A percentile compares a stretch with the other conserved stretches of the same genome.
phyloP scores from a whole-genome alignment of 371 early-diverging fungal species.

The Funneliformis caledonium region DNA sequence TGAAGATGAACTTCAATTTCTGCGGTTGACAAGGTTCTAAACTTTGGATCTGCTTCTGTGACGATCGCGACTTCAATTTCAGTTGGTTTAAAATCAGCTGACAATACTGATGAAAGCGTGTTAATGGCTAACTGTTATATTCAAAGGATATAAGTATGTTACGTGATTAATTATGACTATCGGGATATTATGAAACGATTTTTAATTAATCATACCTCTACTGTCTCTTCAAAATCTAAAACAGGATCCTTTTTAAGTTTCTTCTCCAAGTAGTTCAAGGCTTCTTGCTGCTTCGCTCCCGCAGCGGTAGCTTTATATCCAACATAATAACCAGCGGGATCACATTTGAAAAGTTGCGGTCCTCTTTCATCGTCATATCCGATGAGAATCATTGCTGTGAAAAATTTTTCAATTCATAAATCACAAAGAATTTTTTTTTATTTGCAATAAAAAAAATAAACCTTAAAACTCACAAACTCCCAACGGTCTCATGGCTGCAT shows the following conservation, averaged over 20 bases:
- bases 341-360: constrained; percentile 95
- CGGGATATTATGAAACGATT: neutral
- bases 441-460: neutral
- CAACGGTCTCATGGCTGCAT: constrained; percentile 97
- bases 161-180: neutral
- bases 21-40: constrained; percentile 77
- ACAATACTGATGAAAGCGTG: constrained; percentile 88
- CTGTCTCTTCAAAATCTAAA: constrained; percentile 82
- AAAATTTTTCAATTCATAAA: neutral
- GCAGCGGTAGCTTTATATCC: constrained; percentile 96
- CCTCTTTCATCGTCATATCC: constrained; percentile 96
- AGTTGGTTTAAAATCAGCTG: constrained; percentile 91
- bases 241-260: constrained; percentile 90
- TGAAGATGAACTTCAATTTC: constrained; percentile 94
- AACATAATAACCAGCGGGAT: constrained; percentile 98
- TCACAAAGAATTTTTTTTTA: neutral
- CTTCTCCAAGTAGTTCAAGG: constrained; percentile 95
- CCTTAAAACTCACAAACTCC: constrained; percentile 84
- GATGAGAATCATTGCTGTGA: constrained; percentile 91
- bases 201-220: constrained; percentile 72
- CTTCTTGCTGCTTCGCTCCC: constrained; percentile 98
- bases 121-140: constrained; percentile 84
- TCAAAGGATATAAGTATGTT: constrained; percentile 18
- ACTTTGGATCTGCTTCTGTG: constrained; percentile 71
- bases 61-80: constrained; percentile 96